A percentile compares a stretch with the other conserved stretches of the same genome.
Conservation (phyloP, 257 asterid species). For the Misopates orontium region DNA sequence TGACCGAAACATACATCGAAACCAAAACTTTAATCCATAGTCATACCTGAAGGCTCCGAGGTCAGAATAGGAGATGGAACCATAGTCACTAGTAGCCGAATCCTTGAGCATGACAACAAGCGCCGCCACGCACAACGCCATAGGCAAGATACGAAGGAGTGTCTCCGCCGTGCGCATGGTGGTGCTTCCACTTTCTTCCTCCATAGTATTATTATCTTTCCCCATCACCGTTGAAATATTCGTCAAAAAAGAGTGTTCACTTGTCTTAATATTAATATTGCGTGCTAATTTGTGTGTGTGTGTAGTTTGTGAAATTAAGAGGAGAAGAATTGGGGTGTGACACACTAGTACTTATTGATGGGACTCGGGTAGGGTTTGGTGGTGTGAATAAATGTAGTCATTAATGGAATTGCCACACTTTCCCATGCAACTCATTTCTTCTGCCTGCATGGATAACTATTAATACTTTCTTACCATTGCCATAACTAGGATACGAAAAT, state of each 20-base stretch:
- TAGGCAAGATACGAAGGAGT: constrained; percentile 66
- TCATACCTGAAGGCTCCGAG: constrained; percentile 74
- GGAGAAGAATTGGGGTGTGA: background rate
- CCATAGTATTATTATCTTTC: constrained; percentile 24
- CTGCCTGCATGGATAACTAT: background rate
- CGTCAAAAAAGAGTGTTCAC: too few relatives aligned
- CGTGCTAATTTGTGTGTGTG: too few relatives aligned
- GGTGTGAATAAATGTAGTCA: constrained; percentile 57
- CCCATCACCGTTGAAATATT: constrained; percentile 30
- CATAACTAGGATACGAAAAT: too few relatives aligned
- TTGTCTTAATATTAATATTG: too few relatives aligned
- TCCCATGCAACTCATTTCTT: constrained; percentile 32
- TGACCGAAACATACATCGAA: too few relatives aligned
- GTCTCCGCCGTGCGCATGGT: constrained; percentile 81
- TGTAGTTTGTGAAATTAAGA: background rate
- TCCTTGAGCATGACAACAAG: constrained; percentile 85
- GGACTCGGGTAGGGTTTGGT: constrained; percentile 36
- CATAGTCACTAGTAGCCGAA: constrained; percentile 67
- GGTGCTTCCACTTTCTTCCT: constrained; percentile 46
- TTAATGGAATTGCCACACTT: constrained; percentile 54
- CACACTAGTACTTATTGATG: constrained; percentile 36
- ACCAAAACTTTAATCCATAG: background rate
- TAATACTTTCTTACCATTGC: too few relatives aligned
- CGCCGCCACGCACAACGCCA: constrained; percentile 69
- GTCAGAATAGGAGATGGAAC: constrained; percentile 73